These are phyloP conservation scores for Musa acuminata DNA, from an alignment of 176 grass and related monocot genomes.

Conservation along the genomic window DNA sequence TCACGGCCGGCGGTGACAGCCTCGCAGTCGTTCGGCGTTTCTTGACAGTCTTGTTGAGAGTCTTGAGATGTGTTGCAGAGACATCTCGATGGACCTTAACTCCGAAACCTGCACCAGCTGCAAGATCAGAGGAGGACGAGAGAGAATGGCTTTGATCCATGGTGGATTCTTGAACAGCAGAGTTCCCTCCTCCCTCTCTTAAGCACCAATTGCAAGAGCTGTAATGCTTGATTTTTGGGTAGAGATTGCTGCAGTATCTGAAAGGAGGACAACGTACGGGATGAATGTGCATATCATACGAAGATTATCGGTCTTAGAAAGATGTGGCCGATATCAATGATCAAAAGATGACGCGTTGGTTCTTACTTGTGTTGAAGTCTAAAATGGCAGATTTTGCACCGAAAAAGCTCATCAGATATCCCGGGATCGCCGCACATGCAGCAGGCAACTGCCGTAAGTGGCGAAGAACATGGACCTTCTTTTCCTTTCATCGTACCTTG, in stretches of 20 bases:
- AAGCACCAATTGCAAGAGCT: constrained; percentile 2
- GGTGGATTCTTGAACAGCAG: not conserved
- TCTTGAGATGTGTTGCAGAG: not conserved
- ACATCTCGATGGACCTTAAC: not conserved
- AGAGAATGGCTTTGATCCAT: no score
- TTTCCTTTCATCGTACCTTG: not conserved
- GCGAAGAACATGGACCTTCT: not conserved
- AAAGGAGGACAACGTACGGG: not conserved
- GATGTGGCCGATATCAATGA: no score
- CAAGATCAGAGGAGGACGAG: no score
- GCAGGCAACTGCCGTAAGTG: not conserved
- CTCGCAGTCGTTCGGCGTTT: not conserved
- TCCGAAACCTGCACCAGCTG: no score
- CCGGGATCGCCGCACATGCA: not conserved
- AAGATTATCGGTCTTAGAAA: no score
- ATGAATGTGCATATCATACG: no score
- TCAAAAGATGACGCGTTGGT: no score
- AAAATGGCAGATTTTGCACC: not conserved
- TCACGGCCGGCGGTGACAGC: not conserved
- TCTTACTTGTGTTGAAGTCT: constrained; percentile 1
- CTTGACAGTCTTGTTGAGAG: not conserved
- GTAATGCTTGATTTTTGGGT: not conserved
- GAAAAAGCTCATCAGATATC: not conserved
- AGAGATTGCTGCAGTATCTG: constrained; percentile 6
- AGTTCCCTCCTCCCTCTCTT: not conserved